Evolutionary conservation across 2,329 filamentous ascomycete species (phyloP), one percentile per base, ranked within the genome.

Genomic region (Neospermospora avenae): DNA sequence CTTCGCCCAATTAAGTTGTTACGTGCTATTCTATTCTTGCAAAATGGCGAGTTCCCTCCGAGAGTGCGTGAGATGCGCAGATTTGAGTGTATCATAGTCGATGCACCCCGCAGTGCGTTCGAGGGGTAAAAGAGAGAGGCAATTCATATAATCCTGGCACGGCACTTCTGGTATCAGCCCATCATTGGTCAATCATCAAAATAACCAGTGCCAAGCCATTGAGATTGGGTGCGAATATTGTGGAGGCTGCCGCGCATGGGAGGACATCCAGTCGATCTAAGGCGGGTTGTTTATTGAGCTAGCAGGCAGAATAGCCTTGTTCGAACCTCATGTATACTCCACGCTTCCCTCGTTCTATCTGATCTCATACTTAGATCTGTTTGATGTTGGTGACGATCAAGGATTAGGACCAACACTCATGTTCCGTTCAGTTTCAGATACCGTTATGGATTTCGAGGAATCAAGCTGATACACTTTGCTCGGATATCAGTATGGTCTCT

Each of bases 71-170:
- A 55, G 10, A 39, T 59, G 49, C 28, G 49, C 41, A 56, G 22
- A 46, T 60, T 57, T 39, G 37, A 28, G 39, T 61, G 46, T 57
- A 54, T 60, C 34, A 28, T 48, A 57, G 20, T 31, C 34, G 35
- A 64, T 62, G 59, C 62, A 64, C 62, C 62, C 62, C 62, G 60
- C 62, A 62, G 60, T 60, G 13, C 31, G 46, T 31, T 57, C 49
- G 28, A 51, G 53, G 59, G 57, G 28, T 62, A 62, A 62, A 60
- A 20, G 54, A 34, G 39, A 25, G 49, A 64, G 62, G 57, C 49
- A 58, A 58, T 61, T 57, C 48, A 58, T 37, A 39, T 28, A 16
- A 52, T 52, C 58, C 44, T 51, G 6, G 59, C 45, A 34, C 60
- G 62, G 62, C 57, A 62, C 62, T 62, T 58, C 57, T 14, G 41